These are phyloP conservation scores for Apophysomyces ossiformis DNA, from an alignment of 371 early-diverging fungal species.

Conservation along the genomic window DNA sequence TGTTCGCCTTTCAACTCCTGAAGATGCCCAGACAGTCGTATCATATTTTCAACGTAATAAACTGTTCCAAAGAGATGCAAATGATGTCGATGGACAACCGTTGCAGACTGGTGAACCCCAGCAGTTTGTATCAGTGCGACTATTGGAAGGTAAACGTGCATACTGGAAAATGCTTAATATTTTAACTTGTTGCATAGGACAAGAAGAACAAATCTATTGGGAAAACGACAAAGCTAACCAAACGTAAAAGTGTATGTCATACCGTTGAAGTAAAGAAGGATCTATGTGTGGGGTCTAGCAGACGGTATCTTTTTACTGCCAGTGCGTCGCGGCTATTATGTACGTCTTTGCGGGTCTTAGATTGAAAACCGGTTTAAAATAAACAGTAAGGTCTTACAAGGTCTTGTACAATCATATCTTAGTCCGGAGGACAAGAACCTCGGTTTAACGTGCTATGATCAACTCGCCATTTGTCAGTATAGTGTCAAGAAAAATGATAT, in stretches of 20 bases:
- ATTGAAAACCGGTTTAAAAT: no score
- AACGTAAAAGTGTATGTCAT: neutral
- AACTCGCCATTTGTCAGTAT: no score
- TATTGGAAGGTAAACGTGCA: constrained; percentile 16
- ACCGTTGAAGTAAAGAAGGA: no score
- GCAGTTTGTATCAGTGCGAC: constrained; percentile 15
- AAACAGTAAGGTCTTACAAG: no score
- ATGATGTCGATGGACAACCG: constrained; percentile 30
- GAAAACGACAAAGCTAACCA: constrained; percentile 16
- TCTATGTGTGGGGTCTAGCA: no score
- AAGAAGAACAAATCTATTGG: constrained; percentile 27
- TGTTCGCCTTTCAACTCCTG: constrained; percentile 31
- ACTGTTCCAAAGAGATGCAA: constrained; percentile 26
- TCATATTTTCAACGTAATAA: constrained; percentile 29
- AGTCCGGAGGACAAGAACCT: no score
- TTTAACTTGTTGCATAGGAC: constrained; percentile 10
- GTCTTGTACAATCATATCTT: no score
- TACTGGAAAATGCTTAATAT: neutral
- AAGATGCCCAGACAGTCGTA: constrained; percentile 32
- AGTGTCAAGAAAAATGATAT: no score
- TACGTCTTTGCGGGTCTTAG: no score
- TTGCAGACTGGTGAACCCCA: constrained; percentile 4
- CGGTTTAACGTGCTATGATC: no score
- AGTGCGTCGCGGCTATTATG: no score
- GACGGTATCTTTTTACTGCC: no score